Base-by-base conservation (phyloP, 192 early-diverging fungal species). In the Thamnidium elegans region DNA sequence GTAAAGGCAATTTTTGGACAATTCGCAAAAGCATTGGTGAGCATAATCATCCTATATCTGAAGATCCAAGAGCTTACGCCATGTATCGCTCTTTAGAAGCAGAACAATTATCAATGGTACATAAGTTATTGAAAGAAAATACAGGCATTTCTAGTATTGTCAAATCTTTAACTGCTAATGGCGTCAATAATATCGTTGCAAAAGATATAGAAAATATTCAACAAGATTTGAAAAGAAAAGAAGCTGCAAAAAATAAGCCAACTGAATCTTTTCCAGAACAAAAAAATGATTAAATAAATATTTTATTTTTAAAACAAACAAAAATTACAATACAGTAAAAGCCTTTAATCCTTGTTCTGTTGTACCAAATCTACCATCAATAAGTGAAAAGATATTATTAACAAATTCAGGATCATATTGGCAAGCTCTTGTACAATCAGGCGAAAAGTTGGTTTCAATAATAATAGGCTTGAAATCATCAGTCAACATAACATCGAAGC, bases 381-480 rank as follows among this genome's bases (percentile, higher is more conserved):
- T 73, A n/a, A 81, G 66, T 7, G 79, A 78, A 34, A 81, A 69
- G 42, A 77, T 78, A 26, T 78, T 77, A 58, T 78, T 81, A 59
- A 78, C 64, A 58, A 78, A 81, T 0, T 81, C 75, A 14, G 75
- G 70, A 19, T 81, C 79, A 60, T 78, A 75, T 71, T 78, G 67
- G 65, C 76, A 81, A 23, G 76, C 76, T 26, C 76, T 58, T 0
- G 73, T 76, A 36, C 77, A 76, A 47, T 81, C 76, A 5, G 79
- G 74, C 20, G 76, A 71, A 62, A 76, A 76, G 61, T 81, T 76
- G 54, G 78, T 68, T 63, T 78, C 72, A 15, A 79, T 71, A 7
- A 81, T 50, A 11, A 76, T 66, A 4, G 80, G 80, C 26, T 81
- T 68, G 17, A 50, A 65, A 47, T 76, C 67, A 36, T 69, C 68